Conservation (phyloP, 192 early-diverging fungal genomes). For the Thoreauomyces humboldtii region DNA sequence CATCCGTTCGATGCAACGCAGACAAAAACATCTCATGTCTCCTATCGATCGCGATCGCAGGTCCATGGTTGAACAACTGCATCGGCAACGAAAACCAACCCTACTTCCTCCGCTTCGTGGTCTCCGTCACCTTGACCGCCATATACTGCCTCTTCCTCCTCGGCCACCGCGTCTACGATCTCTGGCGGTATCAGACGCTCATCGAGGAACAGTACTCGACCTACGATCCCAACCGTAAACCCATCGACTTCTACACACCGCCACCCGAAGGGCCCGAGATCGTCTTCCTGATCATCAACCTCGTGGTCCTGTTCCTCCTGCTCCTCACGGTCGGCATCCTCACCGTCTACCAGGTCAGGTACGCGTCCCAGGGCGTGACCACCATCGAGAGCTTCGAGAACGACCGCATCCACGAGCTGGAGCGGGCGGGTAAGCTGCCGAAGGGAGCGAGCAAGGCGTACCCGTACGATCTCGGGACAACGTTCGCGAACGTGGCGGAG, state of each 20-base stretch:
- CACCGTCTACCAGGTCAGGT: constrained; percentile 69
- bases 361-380: constrained; percentile 66
- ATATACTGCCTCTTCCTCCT: constrained; percentile 56
- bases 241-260: constrained; percentile 45
- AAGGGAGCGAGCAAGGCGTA: constrained; percentile 46
- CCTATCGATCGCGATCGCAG: constrained; percentile 14
- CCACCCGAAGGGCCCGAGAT: constrained; percentile 61
- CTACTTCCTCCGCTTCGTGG: constrained; percentile 80
- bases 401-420: constrained; percentile 62
- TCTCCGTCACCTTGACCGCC: constrained; percentile 60
- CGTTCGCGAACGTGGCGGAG: constrained; percentile 65
- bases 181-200: constrained; percentile 38
- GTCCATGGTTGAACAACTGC: constrained; percentile 89
- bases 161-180: constrained; percentile 48
- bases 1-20: neutral
- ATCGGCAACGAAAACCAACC: constrained; percentile 71
- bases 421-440: constrained; percentile 58
- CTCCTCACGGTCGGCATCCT: constrained; percentile 69
- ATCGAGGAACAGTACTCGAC: constrained; percentile 7
- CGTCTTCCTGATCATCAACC: constrained; percentile 71
- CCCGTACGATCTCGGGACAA: constrained; percentile 78
- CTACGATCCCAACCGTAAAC: neutral
- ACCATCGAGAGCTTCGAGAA: constrained; percentile 86
- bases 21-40: neutral
- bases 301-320: constrained; percentile 67